Base-by-base conservation (phyloP, 2,329 filamentous ascomycete species). In the Rachicladosporium sp. region DNA sequence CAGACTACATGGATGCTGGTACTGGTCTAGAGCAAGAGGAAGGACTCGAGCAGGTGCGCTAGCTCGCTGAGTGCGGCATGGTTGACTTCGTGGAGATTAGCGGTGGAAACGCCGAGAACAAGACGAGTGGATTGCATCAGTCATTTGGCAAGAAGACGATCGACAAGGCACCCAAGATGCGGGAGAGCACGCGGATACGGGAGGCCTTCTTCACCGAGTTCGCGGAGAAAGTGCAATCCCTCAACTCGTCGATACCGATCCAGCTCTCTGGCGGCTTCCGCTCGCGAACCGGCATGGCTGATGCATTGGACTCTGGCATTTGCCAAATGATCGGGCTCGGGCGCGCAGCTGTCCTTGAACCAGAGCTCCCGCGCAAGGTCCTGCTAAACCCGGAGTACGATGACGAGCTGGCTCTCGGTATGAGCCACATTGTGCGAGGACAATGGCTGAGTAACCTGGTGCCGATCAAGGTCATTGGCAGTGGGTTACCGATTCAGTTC, bases 171-270 rank as follows among this genome's bases (percentile, higher is more conserved):
- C 31, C 44, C 40, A 46, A 43, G 43, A 40, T 44, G 37, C 36
- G 38, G 46, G 49, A 54, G 43, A 54, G 46, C 23, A 76, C 74
- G 1, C 58, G 61, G 9, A 67, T 67, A 0, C 68, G 78, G 6
- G 78, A 83, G 48, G 75, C 77, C 0, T 82, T 79, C 63, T 83
- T 84, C 59, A 62, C 82, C 1, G 72, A 80, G 34, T 82, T 82
- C 46, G 73, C 60, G 2, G 51, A 54, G 31, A 50, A 47, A n/a
- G 50, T 57, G 7, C 50, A 52, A 36, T 38, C 37, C 10, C 43
- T 54, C 41, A 38, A 54, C 6, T 49, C 54, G 1, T 37, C 43
- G 1, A 43, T 57, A 7, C 51, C 52, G 0, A 48, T 58, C 3
- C 51, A 57, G 44, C 66, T 82, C 3, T 80, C 75, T 0, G 78